Evolutionary conservation across 2,329 filamentous ascomycete genomes (phyloP), one percentile per base, ranked within the genome.

Genomic region (Sarocladium kiliense): DNA sequence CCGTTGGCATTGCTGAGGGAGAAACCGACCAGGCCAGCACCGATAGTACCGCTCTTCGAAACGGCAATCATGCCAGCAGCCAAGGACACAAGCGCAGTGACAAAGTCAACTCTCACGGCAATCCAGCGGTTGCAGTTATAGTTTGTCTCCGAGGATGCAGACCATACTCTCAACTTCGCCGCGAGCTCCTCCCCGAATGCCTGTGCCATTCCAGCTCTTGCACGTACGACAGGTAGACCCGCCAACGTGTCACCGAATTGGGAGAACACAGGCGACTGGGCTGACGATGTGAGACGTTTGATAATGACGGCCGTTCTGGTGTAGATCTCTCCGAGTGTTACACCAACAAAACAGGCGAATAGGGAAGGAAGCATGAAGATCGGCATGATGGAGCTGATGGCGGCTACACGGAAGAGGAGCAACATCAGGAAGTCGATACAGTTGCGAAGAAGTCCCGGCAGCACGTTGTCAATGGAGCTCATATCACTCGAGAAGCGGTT

Each of bases 111-210:
- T 4, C 80, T 75, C 37, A 82, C 71, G 1, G 75, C 72, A 2
- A 84, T 76, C 80, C 80, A 84, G 7, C 80, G 75, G 61, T 84
- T 84, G 57, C 76, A 76, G 63, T 81, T 82, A 58, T 74, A 81
- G 47, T 74, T 76, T 1, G 79, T 69, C 61, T 82, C 78, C 0
- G 71, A 67, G 0, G 77, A 69, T 5, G 73, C 72, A 11, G 75
- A 72, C 65, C 74, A 78, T 0, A 73, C 63, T 1, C 76, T 71
- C 30, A 83, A 58, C 59, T 77, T 77, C 26, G 76, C 69, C 1
- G 79, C 79, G n/a, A 83, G 64, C 32, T 78, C 71, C 25, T 73
- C 64, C 11, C 72, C 68, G 55, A 82, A 83, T 1, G 70, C 70
- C 25, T 71, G 64, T 10, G 74, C 66, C 73, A 81, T 79, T 34